Evolutionary conservation across 306 rosid genomes (phyloP), one percentile per base, ranked within the genome.

Genomic region (Rubus parviflorus): DNA sequence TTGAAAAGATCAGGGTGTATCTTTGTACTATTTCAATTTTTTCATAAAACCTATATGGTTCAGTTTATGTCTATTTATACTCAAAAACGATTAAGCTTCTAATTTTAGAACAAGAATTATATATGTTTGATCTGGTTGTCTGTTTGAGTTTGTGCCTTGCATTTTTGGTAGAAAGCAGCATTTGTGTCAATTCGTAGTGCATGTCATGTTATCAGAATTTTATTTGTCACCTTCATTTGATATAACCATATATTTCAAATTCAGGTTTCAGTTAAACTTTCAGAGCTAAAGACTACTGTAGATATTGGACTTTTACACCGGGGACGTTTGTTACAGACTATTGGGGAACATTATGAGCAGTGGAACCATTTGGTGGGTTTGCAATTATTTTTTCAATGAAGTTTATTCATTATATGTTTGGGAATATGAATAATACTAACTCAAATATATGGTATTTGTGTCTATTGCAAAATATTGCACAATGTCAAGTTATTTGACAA

Each of bases 231-330:
- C 15, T 54, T 49, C 42, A 37, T 64, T 7, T 43, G 47, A 51
- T 54, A 30, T 82, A 62, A 30, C 70, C 74, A 8, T 23, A 61
- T 45, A 6, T 22, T 76, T 78, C 46, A 25, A 82, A 41, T 80
- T 68, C 85, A 92, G 98, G 97, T 89, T 77, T 87, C 96, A 25
- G 92, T 89, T 81, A 95, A 81, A 79, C 84, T 92, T 74, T 69
- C 79, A 46, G 98, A 95, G 84, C 88, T 95, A 84, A 89, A 90
- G 87, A 82, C 97, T 60, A 92, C 97, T 41, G 73, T 92, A 80
- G 98, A 92, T 83, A 74, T 92, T 62, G 98, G 98, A 77, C 75
- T 76, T 77, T 75, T 78, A 76, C 98, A 90, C 54, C 88, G 88
- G 70, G 90, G 80, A 73, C 83, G 83, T 87, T 84, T 95, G 89